Evolutionary conservation across 208 protist species (phyloP), one percentile per base, ranked within the genome.

Genomic region (Acanthamoeba divionensis): DNA sequence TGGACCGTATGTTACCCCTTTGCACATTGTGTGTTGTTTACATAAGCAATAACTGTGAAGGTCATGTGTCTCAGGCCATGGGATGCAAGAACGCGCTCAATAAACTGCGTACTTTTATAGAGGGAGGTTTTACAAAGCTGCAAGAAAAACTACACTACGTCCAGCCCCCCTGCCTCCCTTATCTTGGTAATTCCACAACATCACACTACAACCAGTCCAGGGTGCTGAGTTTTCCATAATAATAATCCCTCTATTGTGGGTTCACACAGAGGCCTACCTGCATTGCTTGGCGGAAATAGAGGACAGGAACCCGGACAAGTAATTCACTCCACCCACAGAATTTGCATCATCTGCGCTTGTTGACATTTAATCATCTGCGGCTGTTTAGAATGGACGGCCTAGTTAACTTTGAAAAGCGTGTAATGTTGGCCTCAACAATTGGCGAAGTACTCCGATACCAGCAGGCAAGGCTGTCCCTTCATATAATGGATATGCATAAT

Each of bases 81-180:
- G 55, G 55, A 24, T 65, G 50, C 47, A 85, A 85, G 75, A 85
- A 85, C 31, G 63, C 75, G 0, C 63, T 65, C 75, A 85, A 85
- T 54, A 85, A 85, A 33, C 52, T 85, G 26, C 55, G 45, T 47
- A 38, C 21, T n/a, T 44, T 85, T 18, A 54, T 33, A 21, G 52
- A 82, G 41, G 71, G 71, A 8, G 55, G 55, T 36, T 73, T 38
- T 36, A 73, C 65, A n/a, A 45, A 82, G 7, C 71, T 82, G 18
- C 41, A 82, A 54, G 71, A 82, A 24, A 82, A 82, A 8, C 31
- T 82, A 5, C 71, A 82, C 71, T 60, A 44, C 71, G 71, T 82
- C 31, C 71, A 82, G 41, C 71, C 71, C n/a, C 71, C 71, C 1
- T 57, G 31, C 45, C 71, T 82, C 7, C 71, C 71, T 6, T 82